Base-by-base conservation (phyloP, 106 monocot species). In the Phalaenopsis equestris region DNA sequence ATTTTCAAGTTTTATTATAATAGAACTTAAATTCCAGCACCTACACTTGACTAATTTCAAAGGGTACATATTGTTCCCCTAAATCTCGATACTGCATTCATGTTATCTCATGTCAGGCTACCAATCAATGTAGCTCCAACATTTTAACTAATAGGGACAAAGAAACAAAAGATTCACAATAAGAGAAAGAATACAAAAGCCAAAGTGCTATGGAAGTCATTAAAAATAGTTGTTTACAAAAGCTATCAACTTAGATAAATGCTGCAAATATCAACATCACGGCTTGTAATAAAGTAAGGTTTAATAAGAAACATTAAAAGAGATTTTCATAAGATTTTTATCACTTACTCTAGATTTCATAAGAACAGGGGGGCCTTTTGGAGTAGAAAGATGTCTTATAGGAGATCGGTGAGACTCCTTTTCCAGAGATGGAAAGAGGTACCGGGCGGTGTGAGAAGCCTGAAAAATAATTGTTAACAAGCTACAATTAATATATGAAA, bases 361-460 rank as follows among this genome's bases (percentile, higher is more conserved):
- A 38, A 55, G 75, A 75, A 88, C 89, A 7, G 80, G 86, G 41
- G 84, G 89, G 82, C 84, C 38, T 88, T 90, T 91, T 41, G 89
- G 94, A 55, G 89, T 91, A 56, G 86, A 89, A 58, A 74, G 75
- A 67, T 82, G 79, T 39, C 80, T 75, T 19, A 78, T 80, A 12
- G 91, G 91, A 18, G 91, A 91, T 49, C 80, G 86, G 52, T 83
- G 84, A 18, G 86, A 82, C 70, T 94, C 91, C 38, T 77, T 82
- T 42, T 94, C 91, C 70, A 94, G 21, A 45, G 86, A 93, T 75
- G 93, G 89, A 81, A 94, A 89, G 39, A 94, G 79, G 91, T 94
- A 12, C 89, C 94, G 1, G 94, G 91, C 67, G 94, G 94, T 14
- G 94, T 94, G 30, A 91, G 86, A 83, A 94, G 91, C 94, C 94